These are phyloP conservation scores for Avena insularis DNA, from an alignment of 176 grass and related monocot genomes.

Conservation along the genomic window DNA sequence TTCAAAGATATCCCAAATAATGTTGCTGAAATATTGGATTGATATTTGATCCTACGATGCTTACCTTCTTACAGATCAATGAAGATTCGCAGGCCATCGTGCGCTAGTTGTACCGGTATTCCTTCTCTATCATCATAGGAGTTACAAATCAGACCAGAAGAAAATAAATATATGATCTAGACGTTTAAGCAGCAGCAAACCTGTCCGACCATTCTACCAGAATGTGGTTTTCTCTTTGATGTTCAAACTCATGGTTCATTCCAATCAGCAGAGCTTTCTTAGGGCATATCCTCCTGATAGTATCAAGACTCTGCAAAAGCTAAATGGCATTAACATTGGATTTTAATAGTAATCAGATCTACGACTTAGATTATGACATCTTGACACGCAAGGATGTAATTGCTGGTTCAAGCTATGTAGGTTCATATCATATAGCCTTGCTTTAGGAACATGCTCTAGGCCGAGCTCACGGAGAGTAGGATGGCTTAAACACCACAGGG, in stretches of 20 bases:
- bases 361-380: background rate
- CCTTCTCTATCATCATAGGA: constrained; percentile 63
- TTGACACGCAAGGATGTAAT: background rate
- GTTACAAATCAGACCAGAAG: background rate
- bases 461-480: background rate
- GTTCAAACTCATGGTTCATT: constrained; percentile 89
- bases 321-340: background rate
- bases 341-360: background rate
- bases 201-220: constrained; percentile 71
- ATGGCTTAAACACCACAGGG: background rate
- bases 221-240: constrained; percentile 70
- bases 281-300: constrained; percentile 82
- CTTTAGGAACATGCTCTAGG: background rate
- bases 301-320: constrained; percentile 60
- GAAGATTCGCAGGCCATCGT: constrained; percentile 57
- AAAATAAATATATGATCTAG: background rate
- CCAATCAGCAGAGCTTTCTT: constrained; percentile 80
- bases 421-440: background rate
- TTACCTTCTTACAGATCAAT: constrained; percentile 46
- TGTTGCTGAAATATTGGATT: background rate
- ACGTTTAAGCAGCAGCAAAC: constrained; percentile 31
- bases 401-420: background rate
- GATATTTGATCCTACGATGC: background rate
- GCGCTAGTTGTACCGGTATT: constrained; percentile 82
- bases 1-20: background rate